phyloP scores from a whole-genome alignment of 345 rosid species.

The Eutrema yunnanense region DNA sequence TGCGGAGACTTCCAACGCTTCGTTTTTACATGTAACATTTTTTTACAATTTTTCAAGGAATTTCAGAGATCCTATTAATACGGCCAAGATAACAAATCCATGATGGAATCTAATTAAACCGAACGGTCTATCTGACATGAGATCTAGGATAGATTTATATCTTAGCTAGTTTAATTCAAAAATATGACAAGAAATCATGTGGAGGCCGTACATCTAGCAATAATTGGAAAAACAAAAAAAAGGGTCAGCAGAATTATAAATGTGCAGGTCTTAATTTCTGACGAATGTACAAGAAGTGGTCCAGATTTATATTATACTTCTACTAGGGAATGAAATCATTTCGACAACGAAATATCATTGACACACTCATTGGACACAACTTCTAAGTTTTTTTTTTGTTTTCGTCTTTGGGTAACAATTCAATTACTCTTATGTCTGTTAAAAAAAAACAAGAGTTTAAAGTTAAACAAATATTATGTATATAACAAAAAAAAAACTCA shows the following conservation, averaged over 20 bases:
- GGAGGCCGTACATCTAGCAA: slow-evolving; percentile 29
- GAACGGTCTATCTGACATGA: slow-evolving; percentile 10
- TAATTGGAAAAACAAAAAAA: slow-evolving; percentile 24
- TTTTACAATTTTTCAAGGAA: background rate
- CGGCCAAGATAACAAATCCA: background rate
- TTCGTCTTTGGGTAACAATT: background rate
- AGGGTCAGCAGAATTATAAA: slow-evolving; percentile 32
- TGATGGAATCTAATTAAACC: background rate
- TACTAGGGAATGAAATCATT: slow-evolving; percentile 36
- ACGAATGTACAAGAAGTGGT: slow-evolving; percentile 42
- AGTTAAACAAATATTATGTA: slow-evolving; percentile 9
- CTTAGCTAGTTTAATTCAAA: background rate
- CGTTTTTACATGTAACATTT: background rate
- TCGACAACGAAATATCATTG: slow-evolving; percentile 27
- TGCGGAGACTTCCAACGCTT: background rate
- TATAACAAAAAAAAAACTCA: slow-evolving; percentile 9
- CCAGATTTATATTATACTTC: slow-evolving; percentile 30
- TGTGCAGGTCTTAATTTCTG: slow-evolving; percentile 31
- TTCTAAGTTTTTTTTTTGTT: background rate
- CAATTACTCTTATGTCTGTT: background rate
- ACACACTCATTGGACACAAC: slow-evolving; percentile 23
- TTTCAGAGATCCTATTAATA: background rate
- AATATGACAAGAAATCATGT: slow-evolving; percentile 16
- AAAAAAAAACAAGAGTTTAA: background rate
- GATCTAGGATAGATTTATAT: slow-evolving; percentile 13